These are phyloP conservation scores for Thraustochytrium sp. DNA, from an alignment of 352 stramenopile genomes.

Conservation along the genomic window DNA sequence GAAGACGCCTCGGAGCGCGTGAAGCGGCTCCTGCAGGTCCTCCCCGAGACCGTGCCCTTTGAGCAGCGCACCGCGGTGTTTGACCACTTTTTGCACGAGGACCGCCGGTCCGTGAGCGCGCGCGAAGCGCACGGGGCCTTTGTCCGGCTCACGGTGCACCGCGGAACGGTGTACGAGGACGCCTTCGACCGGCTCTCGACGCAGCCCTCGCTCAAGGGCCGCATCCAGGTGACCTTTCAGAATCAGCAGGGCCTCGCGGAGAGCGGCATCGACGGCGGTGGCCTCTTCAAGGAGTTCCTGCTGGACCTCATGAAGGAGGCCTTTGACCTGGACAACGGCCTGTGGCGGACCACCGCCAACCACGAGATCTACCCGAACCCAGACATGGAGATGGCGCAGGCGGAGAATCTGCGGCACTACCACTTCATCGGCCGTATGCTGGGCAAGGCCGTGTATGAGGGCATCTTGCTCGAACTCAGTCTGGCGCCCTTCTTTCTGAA, in stretches of 20 bases:
- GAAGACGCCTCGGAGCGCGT: not conserved
- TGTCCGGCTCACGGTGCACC: not conserved
- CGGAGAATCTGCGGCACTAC: constrained; percentile 72
- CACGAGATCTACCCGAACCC: constrained; percentile 55
- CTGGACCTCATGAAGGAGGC: constrained; percentile 78
- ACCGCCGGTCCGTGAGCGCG: not conserved
- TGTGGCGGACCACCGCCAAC: constrained; percentile 66
- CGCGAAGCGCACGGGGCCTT: not conserved
- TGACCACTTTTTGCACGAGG: not conserved
- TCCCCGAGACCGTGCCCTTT: constrained; percentile 10
- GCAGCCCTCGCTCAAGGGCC: not conserved
- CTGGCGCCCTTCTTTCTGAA: constrained; percentile 93
- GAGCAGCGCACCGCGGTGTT: not conserved
- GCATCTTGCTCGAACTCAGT: constrained; percentile 86
- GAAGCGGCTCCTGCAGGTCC: not conserved
- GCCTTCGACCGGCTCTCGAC: not conserved
- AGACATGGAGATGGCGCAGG: constrained; percentile 68
- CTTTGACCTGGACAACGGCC: constrained; percentile 63
- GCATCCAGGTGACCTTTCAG: not conserved
- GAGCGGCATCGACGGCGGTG: constrained; percentile 88
- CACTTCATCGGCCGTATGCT: constrained; percentile 88
- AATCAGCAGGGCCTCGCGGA: constrained; percentile 55
- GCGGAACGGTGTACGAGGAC: not conserved
- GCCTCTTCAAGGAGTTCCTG: constrained; percentile 96
- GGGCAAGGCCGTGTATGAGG: constrained; percentile 90